Evolutionary conservation across 1,139 yeast genomes (phyloP), one percentile per base, ranked within the genome.

Genomic region (Casaregolazyma suthepensis): DNA sequence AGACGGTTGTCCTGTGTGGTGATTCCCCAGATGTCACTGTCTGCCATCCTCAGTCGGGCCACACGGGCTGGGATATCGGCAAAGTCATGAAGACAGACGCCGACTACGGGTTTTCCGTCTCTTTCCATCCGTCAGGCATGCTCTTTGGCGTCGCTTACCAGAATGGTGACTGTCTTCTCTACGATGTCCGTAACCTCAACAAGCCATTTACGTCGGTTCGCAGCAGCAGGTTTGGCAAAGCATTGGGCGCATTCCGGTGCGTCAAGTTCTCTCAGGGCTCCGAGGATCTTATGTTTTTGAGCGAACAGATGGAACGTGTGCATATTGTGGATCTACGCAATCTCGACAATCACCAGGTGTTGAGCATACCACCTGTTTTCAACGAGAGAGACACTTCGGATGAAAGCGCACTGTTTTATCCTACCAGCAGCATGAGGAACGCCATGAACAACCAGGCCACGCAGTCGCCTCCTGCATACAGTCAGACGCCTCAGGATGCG

Each of bases 231-330:
- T 65, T 69, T 6, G 57, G 59, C 19, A 66, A 64, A 37, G 56
- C 63, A 45, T 65, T 74, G 23, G 86, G 87, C 0, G 84, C 85
- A 3, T 81, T 82, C 65, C 68, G 93, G 52, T 79, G 82, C 56
- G 76, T 91, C 65, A 81, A 79, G 64, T 88, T 87, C 63, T 78
- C 91, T 13, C 76, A 81, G 48, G 85, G 87, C 13, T 75, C 85
- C 23, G 90, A 85, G 62, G 96, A 90, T 67, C 69, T 89, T 56
- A 73, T 90, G 60, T 81, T 87, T 53, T 75, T 90, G 1, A 80
- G 87, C 52, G 97, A 90, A 66, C 96, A 90, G 63, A 87, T 83
- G 56, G 95, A 95, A 0, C 74, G 96, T 53, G 87, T 90, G 2
- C 97, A 90, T 70, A 74, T 89, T 52, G 74, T 90, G 23, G 96